Evolutionary conservation across 2,329 filamentous ascomycete species (phyloP), one percentile per base, ranked within the genome.

Genomic region (Capronia americana): DNA sequence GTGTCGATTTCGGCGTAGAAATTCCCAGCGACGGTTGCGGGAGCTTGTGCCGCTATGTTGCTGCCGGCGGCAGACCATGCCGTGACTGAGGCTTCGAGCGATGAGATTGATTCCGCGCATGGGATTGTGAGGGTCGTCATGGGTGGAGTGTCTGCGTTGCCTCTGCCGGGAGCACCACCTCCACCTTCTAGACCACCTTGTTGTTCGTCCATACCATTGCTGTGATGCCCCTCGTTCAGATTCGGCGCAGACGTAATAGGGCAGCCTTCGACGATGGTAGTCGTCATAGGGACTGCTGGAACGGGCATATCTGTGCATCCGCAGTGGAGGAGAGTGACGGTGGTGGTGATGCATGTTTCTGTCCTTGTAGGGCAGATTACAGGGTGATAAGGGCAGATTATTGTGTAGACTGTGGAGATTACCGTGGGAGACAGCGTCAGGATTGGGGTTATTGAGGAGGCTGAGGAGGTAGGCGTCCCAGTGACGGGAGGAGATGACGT

Each of bases 331-430:
- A 66, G 41, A 6, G 68, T 68, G 51, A 71, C 62, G 3, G 68
- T 70, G 3, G 70, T 71, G 4, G 54, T 60, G 30, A 69, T 51
- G 34, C 58, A 50, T 0, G 64, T 69, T 17, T 60, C 51, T 56
- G 67, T 69, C 8, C 53, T 57, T 4, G 44, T 55, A 0, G 68
- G 61, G 57, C 58, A 63, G 5, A 60, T 68, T 5, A 54, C 54
- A 1, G 59, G 53, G 23, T 69, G 54, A 5, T 34, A 24, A 2
- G 65, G 44, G 50, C 69, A 71, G 64, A 69, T 63, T 17, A 64
- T 66, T 11, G 65, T 65, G 57, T 69, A 71, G 23, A 56, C 67
- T 14, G 70, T 71, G 12, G 63, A 67, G 56, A 71, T 69, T 23
- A 61, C 57, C 11, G 68, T 70, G 30, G 66, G 68, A 6, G 68